Base-by-base conservation (phyloP, 768 basidiomycete species). In the Polyporus arcularius region DNA sequence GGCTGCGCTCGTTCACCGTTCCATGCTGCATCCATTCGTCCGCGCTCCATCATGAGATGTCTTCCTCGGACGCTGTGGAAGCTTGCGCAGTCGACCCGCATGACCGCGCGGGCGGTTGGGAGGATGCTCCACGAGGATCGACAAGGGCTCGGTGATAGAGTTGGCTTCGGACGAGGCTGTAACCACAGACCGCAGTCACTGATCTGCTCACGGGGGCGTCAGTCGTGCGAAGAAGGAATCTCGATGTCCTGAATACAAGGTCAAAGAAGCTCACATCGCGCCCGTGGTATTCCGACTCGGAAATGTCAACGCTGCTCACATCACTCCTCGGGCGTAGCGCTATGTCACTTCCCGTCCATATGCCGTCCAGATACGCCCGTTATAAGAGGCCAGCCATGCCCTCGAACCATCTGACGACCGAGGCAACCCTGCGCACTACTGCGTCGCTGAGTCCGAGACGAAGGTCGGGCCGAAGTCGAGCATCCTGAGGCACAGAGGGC, bases 371-470 rank as follows among this genome's bases (percentile, higher is more conserved):
- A 35, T 35, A 35, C 35, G 35, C 35, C 11, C 35, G 35, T 45
- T 16, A 58, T 7, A 41, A 42, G 63, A 90, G 73, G 0, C 90
- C 90, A 4, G 89, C 88, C 77, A 88, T 85, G n/a, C 68, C 70
- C 71, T 91, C 84, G 60, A 93, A 88, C 91, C 91, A 93, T 5
- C 68, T 67, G 2, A 85, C 89, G 32, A 90, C 78, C 16, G 78
- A 74, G 0, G 86, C 82, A 0, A 94, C 90, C 60, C 80, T 87
- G 57, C 83, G 79, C 14, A 93, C 87, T 8, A 79, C 80, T 9
- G 85, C 82, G 57, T 93, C 90, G 58, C 85, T 90, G 60, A 77
- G 75, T 1, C 85, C 89, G 3, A 94, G 76, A 38, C 90, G 79
- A 43, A 92, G 71, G 71, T 94, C 92, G 16, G 92, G 90, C 6